phyloP scores from a whole-genome alignment of 2,329 filamentous ascomycete genomes.

The Aspergillus ustus region DNA sequence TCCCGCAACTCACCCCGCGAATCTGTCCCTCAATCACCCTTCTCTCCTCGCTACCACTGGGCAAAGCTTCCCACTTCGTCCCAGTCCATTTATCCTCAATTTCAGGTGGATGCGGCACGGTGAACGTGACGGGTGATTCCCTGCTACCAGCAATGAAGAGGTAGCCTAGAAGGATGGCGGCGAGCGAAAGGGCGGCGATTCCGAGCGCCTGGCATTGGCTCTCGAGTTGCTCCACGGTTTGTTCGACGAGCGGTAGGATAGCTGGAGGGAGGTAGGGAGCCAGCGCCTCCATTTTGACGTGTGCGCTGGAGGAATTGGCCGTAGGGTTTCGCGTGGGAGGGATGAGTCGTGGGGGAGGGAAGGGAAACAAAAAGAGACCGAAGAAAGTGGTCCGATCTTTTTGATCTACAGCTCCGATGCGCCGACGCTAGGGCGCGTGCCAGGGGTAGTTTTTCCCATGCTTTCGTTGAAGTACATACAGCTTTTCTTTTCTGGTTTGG shows the following conservation, averaged over 20 bases:
- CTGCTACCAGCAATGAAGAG: slow-evolving; percentile 33
- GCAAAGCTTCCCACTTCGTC: slow-evolving; percentile 42
- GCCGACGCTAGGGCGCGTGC: slow-evolving; percentile 21
- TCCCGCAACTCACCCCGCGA: slow-evolving; percentile 39
- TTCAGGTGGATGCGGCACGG: slow-evolving; percentile 43
- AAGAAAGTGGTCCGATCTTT: slow-evolving; percentile 24
- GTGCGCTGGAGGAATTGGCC: slow-evolving; percentile 22
- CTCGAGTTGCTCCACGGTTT: slow-evolving; percentile 25
- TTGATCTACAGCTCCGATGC: slow-evolving; percentile 23
- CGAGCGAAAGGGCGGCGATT: slow-evolving; percentile 35
- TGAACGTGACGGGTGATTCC: slow-evolving; percentile 44
- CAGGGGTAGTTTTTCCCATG: background rate
- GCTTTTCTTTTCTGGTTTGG: background rate
- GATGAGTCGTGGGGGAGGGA: background rate
- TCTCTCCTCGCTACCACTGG: slow-evolving; percentile 34
- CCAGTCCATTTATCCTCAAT: slow-evolving; percentile 36
- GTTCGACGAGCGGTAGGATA: slow-evolving; percentile 26
- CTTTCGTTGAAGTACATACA: background rate
- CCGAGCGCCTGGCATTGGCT: slow-evolving; percentile 30
- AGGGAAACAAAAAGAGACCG: background rate
- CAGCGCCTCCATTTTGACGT: slow-evolving; percentile 32
- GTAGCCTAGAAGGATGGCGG: slow-evolving; percentile 38
- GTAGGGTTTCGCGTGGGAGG: slow-evolving; percentile 11
- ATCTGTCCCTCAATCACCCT: slow-evolving; percentile 43
- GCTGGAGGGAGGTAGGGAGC: slow-evolving; percentile 28